These are phyloP conservation scores for Erodium trifolium DNA, from an alignment of 441 rosid genomes.

Conservation along the genomic window DNA sequence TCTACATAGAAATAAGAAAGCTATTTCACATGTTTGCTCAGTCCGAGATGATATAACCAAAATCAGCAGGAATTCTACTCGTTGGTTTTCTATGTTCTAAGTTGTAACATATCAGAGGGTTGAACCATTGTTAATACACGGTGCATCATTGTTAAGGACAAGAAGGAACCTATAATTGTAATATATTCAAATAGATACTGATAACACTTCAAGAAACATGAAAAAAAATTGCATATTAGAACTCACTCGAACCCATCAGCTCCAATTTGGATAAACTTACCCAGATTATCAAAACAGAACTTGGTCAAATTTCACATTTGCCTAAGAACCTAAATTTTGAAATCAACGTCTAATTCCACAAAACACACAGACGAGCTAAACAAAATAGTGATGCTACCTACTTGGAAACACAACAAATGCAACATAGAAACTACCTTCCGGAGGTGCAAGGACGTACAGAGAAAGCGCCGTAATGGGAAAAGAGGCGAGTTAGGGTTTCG, in stretches of 20 bases:
- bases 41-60: background rate
- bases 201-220: background rate
- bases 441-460: conserved; percentile 67
- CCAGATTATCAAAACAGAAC: background rate
- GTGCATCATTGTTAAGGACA: background rate
- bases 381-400: background rate
- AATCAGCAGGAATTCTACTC: background rate
- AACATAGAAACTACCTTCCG: conserved; percentile 39
- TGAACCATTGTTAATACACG: background rate
- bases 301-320: background rate
- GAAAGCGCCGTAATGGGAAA: conserved; percentile 72
- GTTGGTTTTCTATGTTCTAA: background rate
- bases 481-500: conserved; percentile 58
- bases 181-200: background rate
- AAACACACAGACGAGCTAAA: background rate
- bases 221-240: background rate
- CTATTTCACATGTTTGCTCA: background rate
- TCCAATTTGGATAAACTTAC: background rate
- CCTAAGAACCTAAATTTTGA: background rate
- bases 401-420: background rate
- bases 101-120: background rate
- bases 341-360: background rate
- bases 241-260: background rate
- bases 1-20: conserved; percentile 26
- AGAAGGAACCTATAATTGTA: background rate